These are phyloP conservation scores for Rhexocercosporidium sp. DNA, from an alignment of 2,329 filamentous ascomycete species.

Conservation along the genomic window DNA sequence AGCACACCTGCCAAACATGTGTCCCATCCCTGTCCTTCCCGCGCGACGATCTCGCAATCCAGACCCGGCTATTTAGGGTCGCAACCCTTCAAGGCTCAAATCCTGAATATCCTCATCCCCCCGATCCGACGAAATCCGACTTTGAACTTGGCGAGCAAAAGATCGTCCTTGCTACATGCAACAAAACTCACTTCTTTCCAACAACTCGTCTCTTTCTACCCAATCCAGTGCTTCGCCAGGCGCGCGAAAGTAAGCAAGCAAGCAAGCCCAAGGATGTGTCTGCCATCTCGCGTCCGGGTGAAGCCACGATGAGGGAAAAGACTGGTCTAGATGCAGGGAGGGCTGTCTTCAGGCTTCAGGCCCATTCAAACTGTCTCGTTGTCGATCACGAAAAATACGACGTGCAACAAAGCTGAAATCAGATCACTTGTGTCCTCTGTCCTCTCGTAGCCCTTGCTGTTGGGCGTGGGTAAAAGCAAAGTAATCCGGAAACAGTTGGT, in stretches of 20 bases:
- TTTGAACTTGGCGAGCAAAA: constrained; percentile 7
- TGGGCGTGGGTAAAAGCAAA: not conserved
- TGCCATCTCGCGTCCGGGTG: not conserved
- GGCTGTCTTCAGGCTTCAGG: not conserved
- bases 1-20: not conserved
- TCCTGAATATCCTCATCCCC: constrained; percentile 7
- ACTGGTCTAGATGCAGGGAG: constrained; percentile 3
- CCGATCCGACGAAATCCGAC: not conserved
- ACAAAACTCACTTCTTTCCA: not conserved
- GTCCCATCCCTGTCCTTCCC: not conserved
- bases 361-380: not conserved
- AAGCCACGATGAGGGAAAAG: constrained; percentile 6
- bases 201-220: not conserved
- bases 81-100: no score
- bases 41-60: not conserved
- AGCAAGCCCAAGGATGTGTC: not conserved
- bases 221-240: not conserved
- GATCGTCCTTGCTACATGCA: constrained; percentile 12
- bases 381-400: constrained; percentile 16
- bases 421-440: not conserved
- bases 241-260: not conserved
- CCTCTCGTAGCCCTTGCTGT: not conserved
- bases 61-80: constrained; percentile 1
- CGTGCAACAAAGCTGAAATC: constrained; percentile 13
- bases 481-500: constrained; percentile 2